Evolutionary conservation across 768 basidiomycete genomes (phyloP).

Genomic region (Lactarius akahatsu): DNA sequence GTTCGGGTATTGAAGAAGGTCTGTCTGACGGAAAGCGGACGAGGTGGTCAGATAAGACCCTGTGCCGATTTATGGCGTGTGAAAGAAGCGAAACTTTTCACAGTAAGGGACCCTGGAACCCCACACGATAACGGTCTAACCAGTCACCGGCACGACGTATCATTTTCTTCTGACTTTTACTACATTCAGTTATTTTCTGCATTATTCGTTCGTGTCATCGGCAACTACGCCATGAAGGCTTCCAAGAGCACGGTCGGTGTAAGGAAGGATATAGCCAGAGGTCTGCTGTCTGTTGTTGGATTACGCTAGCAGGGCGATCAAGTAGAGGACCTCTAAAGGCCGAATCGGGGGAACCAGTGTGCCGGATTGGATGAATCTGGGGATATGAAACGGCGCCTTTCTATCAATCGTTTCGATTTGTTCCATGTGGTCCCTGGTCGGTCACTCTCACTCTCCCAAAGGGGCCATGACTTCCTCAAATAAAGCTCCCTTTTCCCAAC

Average conservation of each 20-base stretch:
- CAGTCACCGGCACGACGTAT: background rate
- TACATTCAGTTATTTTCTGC: background rate
- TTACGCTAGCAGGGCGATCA: background rate
- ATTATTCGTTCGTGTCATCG: background rate
- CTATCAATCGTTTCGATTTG: background rate
- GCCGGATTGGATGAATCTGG: background rate
- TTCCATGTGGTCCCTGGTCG: background rate
- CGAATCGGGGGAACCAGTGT: background rate
- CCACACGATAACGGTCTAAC: too few species aligned
- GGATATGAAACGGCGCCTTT: background rate
- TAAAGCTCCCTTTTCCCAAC: background rate
- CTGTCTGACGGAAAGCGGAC: background rate
- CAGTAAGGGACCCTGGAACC: too few species aligned
- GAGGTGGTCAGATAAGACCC: too few species aligned
- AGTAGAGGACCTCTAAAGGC: background rate
- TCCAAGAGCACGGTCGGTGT: background rate
- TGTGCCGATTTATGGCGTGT: too few species aligned
- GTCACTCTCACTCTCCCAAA: background rate
- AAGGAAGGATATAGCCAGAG: background rate
- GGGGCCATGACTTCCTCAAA: background rate
- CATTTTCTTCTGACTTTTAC: background rate
- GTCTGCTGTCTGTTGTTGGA: background rate
- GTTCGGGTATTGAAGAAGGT: background rate
- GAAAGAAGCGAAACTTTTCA: too few species aligned
- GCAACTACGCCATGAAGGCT: background rate